Evolutionary conservation across 805 yeast genomes (phyloP).

Genomic region (Kuraishia piskuri): DNA sequence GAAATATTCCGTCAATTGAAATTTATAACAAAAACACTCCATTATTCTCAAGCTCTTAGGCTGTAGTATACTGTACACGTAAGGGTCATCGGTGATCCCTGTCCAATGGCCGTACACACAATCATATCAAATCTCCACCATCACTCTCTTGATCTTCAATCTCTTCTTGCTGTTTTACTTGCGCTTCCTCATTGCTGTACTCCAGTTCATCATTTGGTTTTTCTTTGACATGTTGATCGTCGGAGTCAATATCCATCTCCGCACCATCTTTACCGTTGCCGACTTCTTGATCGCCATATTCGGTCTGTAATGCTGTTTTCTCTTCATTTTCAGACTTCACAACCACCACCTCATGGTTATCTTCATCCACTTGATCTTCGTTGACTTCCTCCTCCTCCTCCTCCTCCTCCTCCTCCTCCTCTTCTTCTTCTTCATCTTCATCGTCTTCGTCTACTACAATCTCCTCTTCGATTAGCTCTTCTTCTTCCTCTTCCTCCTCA

Average conservation of each 20-base stretch:
- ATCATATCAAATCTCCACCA: background rate
- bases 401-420: slow-evolving; percentile 1
- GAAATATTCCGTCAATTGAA: background rate
- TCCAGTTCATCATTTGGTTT: background rate
- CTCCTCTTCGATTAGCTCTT: slow-evolving; percentile 55
- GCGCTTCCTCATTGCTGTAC: slow-evolving; percentile 3
- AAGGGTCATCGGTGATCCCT: too few species aligned
- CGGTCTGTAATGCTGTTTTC: background rate
- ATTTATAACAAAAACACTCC: background rate
- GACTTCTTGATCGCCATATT: background rate
- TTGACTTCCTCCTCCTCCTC: slow-evolving; percentile 2
- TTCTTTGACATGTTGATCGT: background rate
- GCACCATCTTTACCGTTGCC: background rate
- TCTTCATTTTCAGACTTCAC: background rate
- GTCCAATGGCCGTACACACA: too few species aligned
- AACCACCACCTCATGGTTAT: background rate
- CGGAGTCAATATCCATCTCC: background rate
- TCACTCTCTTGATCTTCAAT: slow-evolving; percentile 1
- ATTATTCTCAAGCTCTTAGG: background rate
- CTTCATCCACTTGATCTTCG: background rate
- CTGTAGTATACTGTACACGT: background rate
- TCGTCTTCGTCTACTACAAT: slow-evolving; percentile 37
- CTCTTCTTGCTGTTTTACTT: slow-evolving; percentile 5
- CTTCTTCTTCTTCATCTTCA: slow-evolving; percentile 1
- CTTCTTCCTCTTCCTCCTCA: slow-evolving; percentile 19